A percentile compares a stretch with the other conserved stretches of the same genome.
phyloP scores from a whole-genome alignment of 1,284 basidiomycete genomes.

The Athelia sp. region DNA sequence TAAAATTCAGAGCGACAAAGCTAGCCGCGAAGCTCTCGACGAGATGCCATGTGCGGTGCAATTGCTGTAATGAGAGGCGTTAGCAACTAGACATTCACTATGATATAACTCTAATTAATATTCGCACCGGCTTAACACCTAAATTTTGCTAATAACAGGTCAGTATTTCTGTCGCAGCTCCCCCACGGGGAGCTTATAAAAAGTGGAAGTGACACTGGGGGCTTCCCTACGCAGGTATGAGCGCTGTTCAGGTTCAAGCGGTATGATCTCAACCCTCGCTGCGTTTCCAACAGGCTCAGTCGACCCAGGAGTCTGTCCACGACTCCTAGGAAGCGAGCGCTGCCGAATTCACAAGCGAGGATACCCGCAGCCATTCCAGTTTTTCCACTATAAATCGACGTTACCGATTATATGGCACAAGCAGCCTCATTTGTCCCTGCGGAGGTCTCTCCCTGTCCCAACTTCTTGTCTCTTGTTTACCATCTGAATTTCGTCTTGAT shows the following conservation, averaged over 20 bases:
- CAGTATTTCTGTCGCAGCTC: slow-evolving; percentile 25
- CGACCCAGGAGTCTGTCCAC: slow-evolving; percentile 19
- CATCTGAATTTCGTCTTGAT: slow-evolving; percentile 59
- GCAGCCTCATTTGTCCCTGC: slow-evolving; percentile 22
- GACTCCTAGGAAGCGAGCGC: slow-evolving; percentile 18
- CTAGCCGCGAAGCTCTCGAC: slow-evolving; percentile 82
- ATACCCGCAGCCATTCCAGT: slow-evolving; percentile 88
- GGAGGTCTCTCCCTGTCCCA: slow-evolving; percentile 22
- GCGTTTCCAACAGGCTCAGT: slow-evolving; percentile 21
- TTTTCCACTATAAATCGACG: slow-evolving; percentile 56
- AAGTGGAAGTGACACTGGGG: slow-evolving; percentile 60
- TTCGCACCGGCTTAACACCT: slow-evolving; percentile 74
- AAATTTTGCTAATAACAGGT: slow-evolving; percentile 53
- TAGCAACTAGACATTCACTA: slow-evolving; percentile 1
- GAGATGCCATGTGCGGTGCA: slow-evolving; percentile 78
- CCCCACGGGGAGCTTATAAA: slow-evolving; percentile 33
- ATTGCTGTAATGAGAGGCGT: slow-evolving; percentile 44
- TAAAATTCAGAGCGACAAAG: slow-evolving; percentile 82
- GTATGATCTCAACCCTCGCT: slow-evolving; percentile 84
- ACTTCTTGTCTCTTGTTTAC: slow-evolving; percentile 35
- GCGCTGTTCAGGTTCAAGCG: slow-evolving; percentile 93
- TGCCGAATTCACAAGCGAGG: slow-evolving; percentile 35
- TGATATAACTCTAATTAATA: slow-evolving; percentile 6
- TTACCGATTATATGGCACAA: slow-evolving; percentile 57
- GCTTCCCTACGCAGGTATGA: slow-evolving; percentile 96